Base-by-base conservation (phyloP, 2,329 filamentous ascomycete species). In the Hymenoscyphus repandus region DNA sequence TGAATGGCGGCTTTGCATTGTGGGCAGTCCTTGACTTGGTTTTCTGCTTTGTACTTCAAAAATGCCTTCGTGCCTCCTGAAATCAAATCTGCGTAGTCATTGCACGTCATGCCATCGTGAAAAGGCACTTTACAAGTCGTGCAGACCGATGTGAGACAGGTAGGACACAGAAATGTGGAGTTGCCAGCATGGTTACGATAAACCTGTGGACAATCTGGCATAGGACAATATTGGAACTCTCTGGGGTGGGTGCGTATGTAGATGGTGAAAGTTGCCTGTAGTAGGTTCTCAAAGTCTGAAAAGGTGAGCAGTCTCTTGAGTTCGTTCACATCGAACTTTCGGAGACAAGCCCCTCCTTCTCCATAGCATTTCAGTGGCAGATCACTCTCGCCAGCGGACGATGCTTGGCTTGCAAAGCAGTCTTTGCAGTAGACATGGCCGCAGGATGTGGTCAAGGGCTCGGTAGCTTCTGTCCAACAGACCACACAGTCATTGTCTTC, bases 21-120 rank as follows among this genome's bases (percentile, higher is more conserved):
- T 0, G 60, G 72, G 34, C 74, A 77, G 39, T 69, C 62, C 44
- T 71, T 69, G 11, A 72, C 68, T 0, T 69, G 69, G 0, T 69
- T 51, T 22, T 66, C 51, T 32, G 61, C 51, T 60, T 72, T 73
- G 0, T 58, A 50, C 50, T 59, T 59, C 9, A 44, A 20, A 3
- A 58, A 53, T 10, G 45, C 52, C 22, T 50, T 45, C 6, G 22
- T 33, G 2, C 45, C 49, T 31, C 44, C 49, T 2, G 50, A 49
- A 17, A 6, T 34, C 7, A 57, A 15, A 6, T 58, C 44, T 17
- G 56, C 52, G 30, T 51, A 60, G 10, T 58, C 56, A 11, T 36
- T 50, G 27, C 56, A 60, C 1, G 45, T 55, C 31, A 54, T 48
- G 5, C 54, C 53, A 5, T 49, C 48, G 30, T 58, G 58, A 30